These are phyloP conservation scores for Grosmannia clavigera DNA, from an alignment of 2,329 filamentous ascomycete species.

Conservation along the genomic window DNA sequence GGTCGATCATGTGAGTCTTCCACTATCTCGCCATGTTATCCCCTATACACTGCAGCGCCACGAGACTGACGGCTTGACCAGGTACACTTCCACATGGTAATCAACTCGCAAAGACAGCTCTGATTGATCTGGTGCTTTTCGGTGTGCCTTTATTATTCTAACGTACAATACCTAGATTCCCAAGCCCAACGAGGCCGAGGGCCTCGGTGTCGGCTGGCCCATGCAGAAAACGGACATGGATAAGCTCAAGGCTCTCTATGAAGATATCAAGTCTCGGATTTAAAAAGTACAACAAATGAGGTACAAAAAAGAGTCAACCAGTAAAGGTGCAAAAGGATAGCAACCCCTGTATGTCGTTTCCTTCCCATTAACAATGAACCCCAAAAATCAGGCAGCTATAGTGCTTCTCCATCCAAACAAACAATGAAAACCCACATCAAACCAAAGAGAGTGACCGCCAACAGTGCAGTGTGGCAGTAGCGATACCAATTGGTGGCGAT, in stretches of 20 bases:
- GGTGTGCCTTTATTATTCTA: background rate
- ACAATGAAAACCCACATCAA: no score
- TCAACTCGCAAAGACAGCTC: constrained; percentile 27
- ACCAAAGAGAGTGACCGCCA: background rate
- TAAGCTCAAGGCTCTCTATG: constrained; percentile 62
- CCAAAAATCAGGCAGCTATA: background rate
- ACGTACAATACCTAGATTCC: constrained; percentile 53
- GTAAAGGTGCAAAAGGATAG: background rate
- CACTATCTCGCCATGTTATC: background rate
- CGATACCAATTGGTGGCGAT: background rate
- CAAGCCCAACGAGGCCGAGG: constrained; percentile 76
- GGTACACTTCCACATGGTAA: constrained; percentile 90
- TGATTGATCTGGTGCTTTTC: no score
- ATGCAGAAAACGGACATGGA: constrained; percentile 66
- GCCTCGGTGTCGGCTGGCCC: constrained; percentile 64
- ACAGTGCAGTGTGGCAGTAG: background rate
- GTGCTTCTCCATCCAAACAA: background rate
- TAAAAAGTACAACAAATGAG: constrained; percentile 22
- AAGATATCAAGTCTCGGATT: constrained; percentile 85
- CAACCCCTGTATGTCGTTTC: background rate
- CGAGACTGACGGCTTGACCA: constrained; percentile 18
- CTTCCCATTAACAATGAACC: background rate
- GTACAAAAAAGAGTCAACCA: background rate
- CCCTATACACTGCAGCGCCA: background rate
- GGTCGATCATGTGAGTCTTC: constrained; percentile 67